Base-by-base conservation (phyloP, 257 asterid genomes). In the Nicotiana undulata region DNA sequence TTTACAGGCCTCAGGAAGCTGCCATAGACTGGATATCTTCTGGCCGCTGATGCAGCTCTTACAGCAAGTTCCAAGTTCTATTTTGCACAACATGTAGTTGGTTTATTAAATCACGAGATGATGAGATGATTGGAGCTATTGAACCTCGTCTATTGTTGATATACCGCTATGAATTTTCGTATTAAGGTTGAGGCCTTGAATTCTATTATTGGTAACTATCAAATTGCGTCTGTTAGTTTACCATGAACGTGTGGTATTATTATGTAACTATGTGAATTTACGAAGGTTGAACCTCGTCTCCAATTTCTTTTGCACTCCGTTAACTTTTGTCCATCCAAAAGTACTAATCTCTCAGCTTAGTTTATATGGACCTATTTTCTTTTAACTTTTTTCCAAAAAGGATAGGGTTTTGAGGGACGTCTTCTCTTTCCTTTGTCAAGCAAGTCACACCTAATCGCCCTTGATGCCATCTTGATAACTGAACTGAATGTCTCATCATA, bases 31-130 rank as follows among this genome's bases (percentile, higher is more conserved):
- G 85, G 99, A 95, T 74, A 92, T 95, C 75, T 95, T 95, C 83
- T 95, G 99, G 99, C 98, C 99, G 13, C 83, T 95, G 86, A 95
- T 95, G 99, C 93, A 90, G 84, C 91, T 95, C 81, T 68, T 91
- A 84, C 93, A 88, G 81, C 93, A 15, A 16, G 78, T 46, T 34
- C 78, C 61, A 72, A 72, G 40, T 72, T 72, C 78, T 7, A n/a
- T 72, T 15, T 46, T 24, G 26, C 4, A 40, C 60, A 15, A 72
- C 24, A 3, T 72, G 4, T 72, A 72, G 37, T 13, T 72, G 40
- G 40, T 46, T 49, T 22, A 46, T 49, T 72, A 31, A 46, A 24
- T 22, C 49, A 72, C 26, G 60, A 9, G 2, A 40, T 15, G 60
- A 46, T 70, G 12, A 20, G 77, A 20, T 1, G 58, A 6, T 11